Evolutionary conservation across 495 filamentous ascomycete species (phyloP), one percentile per base, ranked within the genome.

Genomic region (Thermothielavioides terrestris): DNA sequence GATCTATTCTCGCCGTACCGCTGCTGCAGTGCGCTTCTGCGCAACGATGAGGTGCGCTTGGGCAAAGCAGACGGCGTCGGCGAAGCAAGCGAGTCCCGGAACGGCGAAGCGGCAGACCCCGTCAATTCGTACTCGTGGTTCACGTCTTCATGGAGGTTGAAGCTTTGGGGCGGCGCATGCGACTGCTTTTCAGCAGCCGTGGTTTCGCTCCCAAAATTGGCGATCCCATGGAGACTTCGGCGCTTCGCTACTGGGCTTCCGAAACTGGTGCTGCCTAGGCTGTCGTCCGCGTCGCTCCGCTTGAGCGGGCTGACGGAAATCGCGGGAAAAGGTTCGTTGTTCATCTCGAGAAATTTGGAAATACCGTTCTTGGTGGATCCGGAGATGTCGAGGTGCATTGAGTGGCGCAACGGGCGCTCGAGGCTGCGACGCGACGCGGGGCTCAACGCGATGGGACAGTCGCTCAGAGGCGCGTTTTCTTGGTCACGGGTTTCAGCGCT

Each of bases 221-320:
- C 71, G 10, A 74, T 71, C 11, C 81, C 81, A 55, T 92, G 86
- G 30, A 91, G 68, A 62, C 89, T 94, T 50, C 90, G 80, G 38
- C 90, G 76, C 73, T 96, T 96, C 11, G 86, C 81, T 18, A 88
- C 83, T 2, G 90, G 89, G 56, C 86, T 95, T 30, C 83, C 87
- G n/a, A 83, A 71, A 50, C 74, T 79, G 14, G 80, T 69, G 42
- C 84, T 82, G 54, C 94, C 91, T 12, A 94, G 65, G 58, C 86
- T 86, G 85, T 94, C 92, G 12, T 84, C 83, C 6, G 85, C 84
- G 65, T 98, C 92, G 57, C 82, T 94, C 41, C 94, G 80, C 69
- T 97, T 97, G 37, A 98, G 68, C 0, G 92, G 92, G 62, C 91
- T 96, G 25, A 84, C 81, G 39, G 84, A 81, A 17, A 75, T 65